Evolutionary conservation across 2,329 filamentous ascomycete genomes (phyloP), one percentile per base, ranked within the genome.

Genomic region (Hymenoscyphus scutula): DNA sequence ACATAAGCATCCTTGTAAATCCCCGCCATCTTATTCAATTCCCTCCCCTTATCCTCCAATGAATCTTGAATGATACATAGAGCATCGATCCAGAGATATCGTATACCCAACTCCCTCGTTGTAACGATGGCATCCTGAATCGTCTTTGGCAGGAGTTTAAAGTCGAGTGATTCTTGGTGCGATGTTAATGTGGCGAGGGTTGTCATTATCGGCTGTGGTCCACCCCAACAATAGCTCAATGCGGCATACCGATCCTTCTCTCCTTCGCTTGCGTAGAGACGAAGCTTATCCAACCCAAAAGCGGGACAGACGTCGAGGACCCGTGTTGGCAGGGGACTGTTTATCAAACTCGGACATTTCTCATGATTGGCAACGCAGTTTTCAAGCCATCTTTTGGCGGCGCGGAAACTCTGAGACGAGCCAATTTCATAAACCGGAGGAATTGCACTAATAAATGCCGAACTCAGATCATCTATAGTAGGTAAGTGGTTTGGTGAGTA

Each of bases 11-110:
- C 29, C 15, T 45, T 41, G 23, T 58, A 58, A 10, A 58, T 58
- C 7, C 3, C 7, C 1, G 19, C 37, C 56, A 58, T 58, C 27
- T 58, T 30, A 25, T 34, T 32, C 15, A 37, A 23, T 17, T 58
- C 32, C 29, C 37, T 19, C 8, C 15, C 37, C 25, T 37, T 34
- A 15, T 58, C 56, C 37, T 58, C 56, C 10, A n/a, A 11, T n/a
- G 23, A 25, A 25, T 58, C 56, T 58, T 58, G 56, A 8, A 58
- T 37, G 13, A 58, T 58, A 5, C 37, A 58, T 17, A 58, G 37
- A 23, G 27, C 32, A 15, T 58, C 56, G 13, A 58, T 58, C 56
- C 56, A 58, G 13, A 58, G 32, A 29, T 58, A 58, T 17, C 23
- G 19, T 41, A 58, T 41, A 10, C 56, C 56, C 10, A 54, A 15